Evolutionary conservation across 2,329 filamentous ascomycete genomes (phyloP).

Genomic region (Periconia sp.): DNA sequence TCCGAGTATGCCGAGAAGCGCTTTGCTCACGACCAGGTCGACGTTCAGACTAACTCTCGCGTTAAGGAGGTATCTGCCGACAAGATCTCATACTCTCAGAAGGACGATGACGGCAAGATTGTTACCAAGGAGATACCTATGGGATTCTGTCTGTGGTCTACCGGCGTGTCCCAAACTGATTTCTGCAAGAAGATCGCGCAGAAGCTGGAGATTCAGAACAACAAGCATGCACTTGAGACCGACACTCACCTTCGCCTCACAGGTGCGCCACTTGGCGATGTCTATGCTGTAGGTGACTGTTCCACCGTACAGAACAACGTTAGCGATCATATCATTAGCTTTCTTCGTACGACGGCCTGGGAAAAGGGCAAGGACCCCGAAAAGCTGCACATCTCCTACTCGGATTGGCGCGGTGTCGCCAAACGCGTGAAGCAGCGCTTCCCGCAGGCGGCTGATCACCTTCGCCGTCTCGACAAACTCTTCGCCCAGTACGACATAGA

Average conservation of each 20-base stretch:
- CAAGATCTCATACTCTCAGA: slow-evolving; percentile 88
- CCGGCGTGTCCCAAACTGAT: slow-evolving; percentile 85
- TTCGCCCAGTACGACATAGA: slow-evolving; percentile 94
- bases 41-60: slow-evolving; percentile 89
- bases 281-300: slow-evolving; percentile 97
- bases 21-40: slow-evolving; percentile 88
- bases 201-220: slow-evolving; percentile 82
- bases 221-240: slow-evolving; percentile 90
- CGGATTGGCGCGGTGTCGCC: slow-evolving; percentile 87
- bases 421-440: slow-evolving; percentile 85
- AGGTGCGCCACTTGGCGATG: slow-evolving; percentile 88
- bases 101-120: slow-evolving; percentile 71
- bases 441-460: slow-evolving; percentile 85
- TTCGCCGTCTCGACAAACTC: slow-evolving; percentile 87
- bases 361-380: slow-evolving; percentile 90
- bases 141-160: slow-evolving; percentile 98
- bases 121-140: slow-evolving; percentile 93
- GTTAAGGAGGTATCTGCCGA: slow-evolving; percentile 87
- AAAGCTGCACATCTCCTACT: slow-evolving; percentile 83
- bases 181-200: slow-evolving; percentile 77
- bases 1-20: slow-evolving; percentile 90
- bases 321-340: slow-evolving; percentile 86
- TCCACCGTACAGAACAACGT: slow-evolving; percentile 97
- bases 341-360: slow-evolving; percentile 87
- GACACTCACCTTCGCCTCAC: slow-evolving; percentile 90